Conservation (phyloP, 1,284 basidiomycete species). For the Trametes polyzona region DNA sequence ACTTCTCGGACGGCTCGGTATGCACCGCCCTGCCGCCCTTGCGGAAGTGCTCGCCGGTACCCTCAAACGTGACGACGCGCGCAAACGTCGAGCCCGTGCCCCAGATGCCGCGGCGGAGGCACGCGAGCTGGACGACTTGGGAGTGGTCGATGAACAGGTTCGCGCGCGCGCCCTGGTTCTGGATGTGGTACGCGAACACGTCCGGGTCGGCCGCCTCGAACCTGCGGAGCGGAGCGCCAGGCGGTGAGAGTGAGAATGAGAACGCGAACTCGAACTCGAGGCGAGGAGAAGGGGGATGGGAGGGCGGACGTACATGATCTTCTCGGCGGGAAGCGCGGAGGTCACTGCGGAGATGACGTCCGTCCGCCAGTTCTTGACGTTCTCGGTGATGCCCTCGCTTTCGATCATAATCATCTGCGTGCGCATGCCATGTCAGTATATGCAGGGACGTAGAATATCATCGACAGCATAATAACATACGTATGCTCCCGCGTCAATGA, state of each 20-base stretch:
- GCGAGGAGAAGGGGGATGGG: not conserved
- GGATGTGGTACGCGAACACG: conserved; percentile 47
- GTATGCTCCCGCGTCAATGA: conserved; percentile 46
- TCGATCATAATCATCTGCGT: conserved; percentile 51
- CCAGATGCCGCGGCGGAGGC: conserved; percentile 50
- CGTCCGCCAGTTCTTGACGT: conserved; percentile 46
- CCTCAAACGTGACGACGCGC: conserved; percentile 41
- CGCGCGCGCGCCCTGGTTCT: conserved; percentile 48
- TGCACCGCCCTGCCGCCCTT: conserved; percentile 18
- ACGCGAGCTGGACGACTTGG: conserved; percentile 51
- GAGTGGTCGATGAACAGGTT: conserved; percentile 53
- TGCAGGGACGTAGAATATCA: not conserved
- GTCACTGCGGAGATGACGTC: conserved; percentile 50
- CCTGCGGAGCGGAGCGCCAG: conserved; percentile 17
- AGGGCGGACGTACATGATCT: conserved; percentile 42
- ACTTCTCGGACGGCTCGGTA: conserved; percentile 14
- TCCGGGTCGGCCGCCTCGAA: conserved; percentile 51
- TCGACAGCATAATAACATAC: conserved; percentile 26
- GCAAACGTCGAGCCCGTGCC: conserved; percentile 48
- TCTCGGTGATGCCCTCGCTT: conserved; percentile 53
- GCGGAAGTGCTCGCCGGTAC: conserved; percentile 22
- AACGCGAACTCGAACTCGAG: not conserved
- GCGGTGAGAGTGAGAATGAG: not conserved
- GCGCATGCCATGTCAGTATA: not conserved
- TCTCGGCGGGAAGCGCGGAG: conserved; percentile 44